phyloP scores from a whole-genome alignment of 208 protist genomes.

The Leishmania guyanensis region DNA sequence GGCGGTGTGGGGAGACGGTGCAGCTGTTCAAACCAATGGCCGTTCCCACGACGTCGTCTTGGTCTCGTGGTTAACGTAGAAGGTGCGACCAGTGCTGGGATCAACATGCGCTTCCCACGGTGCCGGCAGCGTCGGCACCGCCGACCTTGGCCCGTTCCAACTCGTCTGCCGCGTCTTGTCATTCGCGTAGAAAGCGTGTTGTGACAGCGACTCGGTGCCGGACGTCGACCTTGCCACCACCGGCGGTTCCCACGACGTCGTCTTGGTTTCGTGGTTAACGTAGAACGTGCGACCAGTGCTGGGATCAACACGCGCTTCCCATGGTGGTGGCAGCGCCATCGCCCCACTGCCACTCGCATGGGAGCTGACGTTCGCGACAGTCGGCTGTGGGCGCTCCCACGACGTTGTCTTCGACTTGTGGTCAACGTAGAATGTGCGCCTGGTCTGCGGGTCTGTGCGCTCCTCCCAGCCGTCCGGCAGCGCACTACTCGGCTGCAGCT shows the following conservation, averaged over 20 bases:
- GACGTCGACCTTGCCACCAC: too few relatives aligned
- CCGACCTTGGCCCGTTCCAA: constrained; percentile 38
- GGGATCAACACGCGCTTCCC: constrained; percentile 53
- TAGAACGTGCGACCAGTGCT: constrained; percentile 64
- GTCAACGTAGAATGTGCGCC: constrained; percentile 59
- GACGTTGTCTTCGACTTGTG: constrained; percentile 52
- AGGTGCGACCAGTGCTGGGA: constrained; percentile 50
- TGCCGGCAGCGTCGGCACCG: constrained; percentile 7
- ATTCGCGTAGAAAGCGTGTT: constrained; percentile 71
- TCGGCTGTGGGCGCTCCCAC: constrained; percentile 37
- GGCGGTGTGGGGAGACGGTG: background rate
- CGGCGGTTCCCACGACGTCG: constrained; percentile 65
- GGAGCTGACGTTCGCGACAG: background rate
- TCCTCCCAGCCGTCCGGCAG: constrained; percentile 47
- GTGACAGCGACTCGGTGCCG: constrained; percentile 9
- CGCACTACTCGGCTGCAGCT: constrained; percentile 4
- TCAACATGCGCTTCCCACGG: constrained; percentile 53
- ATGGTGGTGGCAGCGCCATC: constrained; percentile 11
- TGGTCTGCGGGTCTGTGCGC: constrained; percentile 29
- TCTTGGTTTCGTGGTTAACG: constrained; percentile 69
- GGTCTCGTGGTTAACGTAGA: constrained; percentile 81
- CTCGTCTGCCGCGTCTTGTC: constrained; percentile 70
- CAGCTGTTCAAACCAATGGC: constrained; percentile 18
- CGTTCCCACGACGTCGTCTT: constrained; percentile 61
- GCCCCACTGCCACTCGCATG: background rate